Base-by-base conservation (phyloP, 345 rosid species). In the Combretum micranthum region DNA sequence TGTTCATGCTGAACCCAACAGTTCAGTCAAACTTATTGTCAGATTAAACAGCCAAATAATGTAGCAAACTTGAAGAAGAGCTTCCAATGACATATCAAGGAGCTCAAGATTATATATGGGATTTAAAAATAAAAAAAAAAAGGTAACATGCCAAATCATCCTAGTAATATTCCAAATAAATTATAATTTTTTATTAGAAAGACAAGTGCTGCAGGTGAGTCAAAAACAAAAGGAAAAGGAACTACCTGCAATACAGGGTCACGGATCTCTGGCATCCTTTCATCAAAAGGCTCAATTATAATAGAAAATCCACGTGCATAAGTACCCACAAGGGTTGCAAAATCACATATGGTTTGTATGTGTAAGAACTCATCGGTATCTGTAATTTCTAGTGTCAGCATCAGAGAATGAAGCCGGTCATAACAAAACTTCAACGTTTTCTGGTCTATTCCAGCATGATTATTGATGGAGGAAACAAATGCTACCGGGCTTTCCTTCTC, bases 231-330 rank as follows among this genome's bases (percentile, higher is more conserved):
- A 43, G 57, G 44, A 64, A 48, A 26, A 43, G 20, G 45, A 67
- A 73, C 16, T 49, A 90, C 96, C 91, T 90, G 97, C 84, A 89
- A 66, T 42, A 93, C 84, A 60, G 99, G 99, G 64, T 93, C 99
- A 61, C 85, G 94, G 77, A 93, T 86, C 71, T 87, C 89, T 37
- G 99, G 94, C 99, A 93, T 89, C 71, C 99, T 93, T 59, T 89
- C 99, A 68, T 89, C 97, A 65, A 80, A 87, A 68, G 99, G 99
- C 74, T 89, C 97, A 32, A 89, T 83, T 63, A 93, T 89, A 61
- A 93, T 93, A 55, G 97, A 89, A 72, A 93, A 93, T 13, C 96
- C 99, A 60, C 94, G 77, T 17, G 87, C 75, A 69, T 93, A 93
- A 26, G 95, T 83, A 61, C 97, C 97, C 54, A 93, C 83, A 61